phyloP scores from a whole-genome alignment of 345 rosid species.

The Eucalyptus sp. region DNA sequence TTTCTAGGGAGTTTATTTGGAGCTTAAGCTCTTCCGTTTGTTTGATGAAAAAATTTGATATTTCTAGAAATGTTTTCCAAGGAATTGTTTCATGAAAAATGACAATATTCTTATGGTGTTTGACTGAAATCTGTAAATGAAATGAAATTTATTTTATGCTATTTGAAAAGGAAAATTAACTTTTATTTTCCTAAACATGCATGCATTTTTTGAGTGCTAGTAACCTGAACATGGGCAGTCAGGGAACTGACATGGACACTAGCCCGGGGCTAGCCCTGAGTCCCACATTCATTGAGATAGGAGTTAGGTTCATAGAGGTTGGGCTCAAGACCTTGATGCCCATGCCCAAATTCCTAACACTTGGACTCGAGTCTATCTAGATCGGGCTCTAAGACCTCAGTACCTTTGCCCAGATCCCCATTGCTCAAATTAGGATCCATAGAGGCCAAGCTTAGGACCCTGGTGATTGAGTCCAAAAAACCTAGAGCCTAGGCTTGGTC shows the following conservation, averaged over 20 bases:
- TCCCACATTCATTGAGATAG: not conserved
- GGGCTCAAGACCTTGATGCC: not conserved
- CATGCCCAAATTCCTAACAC: not conserved
- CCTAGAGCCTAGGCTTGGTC: not conserved
- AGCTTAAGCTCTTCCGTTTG: not conserved
- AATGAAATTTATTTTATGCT: not conserved
- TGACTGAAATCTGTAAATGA: not conserved
- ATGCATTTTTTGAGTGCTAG: not conserved
- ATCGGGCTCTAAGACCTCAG: fast-evolving
- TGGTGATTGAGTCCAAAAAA: not conserved
- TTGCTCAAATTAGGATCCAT: not conserved
- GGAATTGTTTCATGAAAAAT: not conserved
- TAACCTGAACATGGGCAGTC: fast-evolving
- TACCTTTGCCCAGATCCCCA: not conserved
- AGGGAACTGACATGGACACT: fast-evolving
- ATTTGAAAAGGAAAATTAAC: not conserved
- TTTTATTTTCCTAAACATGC: not conserved
- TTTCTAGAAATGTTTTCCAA: not conserved
- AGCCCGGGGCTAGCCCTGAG: fast-evolving
- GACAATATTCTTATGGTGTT: not conserved
- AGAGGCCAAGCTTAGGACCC: not conserved
- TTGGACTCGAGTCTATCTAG: not conserved
- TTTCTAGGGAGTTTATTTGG: not conserved
- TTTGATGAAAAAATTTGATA: not conserved
- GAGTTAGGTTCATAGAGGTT: not conserved